Evolutionary conservation across 1,284 basidiomycete species (phyloP).

Genomic region (Xerocomus nothofagi): DNA sequence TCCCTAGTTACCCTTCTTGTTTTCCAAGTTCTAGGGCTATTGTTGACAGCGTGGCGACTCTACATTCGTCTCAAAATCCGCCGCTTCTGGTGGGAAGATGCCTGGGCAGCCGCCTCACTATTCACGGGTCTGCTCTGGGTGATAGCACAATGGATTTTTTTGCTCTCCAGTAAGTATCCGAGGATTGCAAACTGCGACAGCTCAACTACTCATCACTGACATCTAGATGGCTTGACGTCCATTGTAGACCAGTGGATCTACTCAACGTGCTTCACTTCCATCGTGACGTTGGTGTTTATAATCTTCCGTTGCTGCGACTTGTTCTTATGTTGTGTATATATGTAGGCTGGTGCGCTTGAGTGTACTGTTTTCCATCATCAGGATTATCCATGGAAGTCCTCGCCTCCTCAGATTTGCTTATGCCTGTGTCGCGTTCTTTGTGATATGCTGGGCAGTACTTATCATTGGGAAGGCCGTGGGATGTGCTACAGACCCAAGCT

Average conservation of each 20-base stretch:
- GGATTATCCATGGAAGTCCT: constrained; percentile 9
- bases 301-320: neutral
- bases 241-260: constrained; percentile 12
- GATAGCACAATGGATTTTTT: constrained; percentile 12
- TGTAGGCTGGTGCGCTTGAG: constrained; percentile 20
- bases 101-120: constrained; percentile 16
- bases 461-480: constrained; percentile 11
- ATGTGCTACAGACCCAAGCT: constrained; percentile 16
- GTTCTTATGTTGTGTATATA: neutral
- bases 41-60: constrained; percentile 23
- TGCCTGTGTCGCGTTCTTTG: constrained; percentile 11
- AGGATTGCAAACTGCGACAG: neutral
- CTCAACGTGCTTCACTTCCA: constrained; percentile 10
- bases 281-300: constrained; percentile 11
- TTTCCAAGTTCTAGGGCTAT: constrained; percentile 17
- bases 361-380: constrained; percentile 23
- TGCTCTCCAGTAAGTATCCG: constrained; percentile 8
- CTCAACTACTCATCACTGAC: neutral
- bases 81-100: constrained; percentile 30
- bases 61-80: constrained; percentile 23
- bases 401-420: constrained; percentile 17
- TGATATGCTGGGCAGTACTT: constrained; percentile 12
- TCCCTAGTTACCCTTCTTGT: constrained; percentile 10
- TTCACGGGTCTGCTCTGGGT: constrained; percentile 14
- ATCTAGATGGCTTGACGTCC: constrained; percentile 10